Base-by-base conservation (phyloP, 257 asterid species). In the Solanum chaucha region DNA sequence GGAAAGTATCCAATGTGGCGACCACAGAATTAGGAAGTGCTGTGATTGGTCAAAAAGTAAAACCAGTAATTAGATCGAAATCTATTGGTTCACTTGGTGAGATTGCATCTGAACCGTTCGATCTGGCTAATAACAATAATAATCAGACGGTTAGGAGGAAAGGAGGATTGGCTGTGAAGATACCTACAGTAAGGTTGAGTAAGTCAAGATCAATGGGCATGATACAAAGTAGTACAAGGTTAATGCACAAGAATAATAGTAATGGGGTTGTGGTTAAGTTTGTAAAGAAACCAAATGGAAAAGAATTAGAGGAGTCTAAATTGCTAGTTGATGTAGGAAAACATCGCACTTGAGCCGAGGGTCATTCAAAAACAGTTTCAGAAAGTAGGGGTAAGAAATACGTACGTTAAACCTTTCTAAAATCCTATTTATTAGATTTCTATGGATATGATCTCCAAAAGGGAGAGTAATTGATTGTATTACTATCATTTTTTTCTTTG, bases 161-260 rank as follows among this genome's bases (percentile, higher is more conserved):
- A 65, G 88, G 30, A 40, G 97, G 95, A 89, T 93, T 91, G 83
- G 90, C 87, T 86, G 81, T 90, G 93, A 92, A 87, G 92, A 90
- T 90, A 87, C 86, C 92, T 51, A 91, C 88, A 38, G 94, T 91
- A 36, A 94, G 91, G 91, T 85, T 94, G 87, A 92, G 89, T 12
- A 95, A 93, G 90, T 95, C 98, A 55, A 93, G 92, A 87, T 95
- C 98, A 35, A 88, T 89, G 94, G 98, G 98, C 68, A 88, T 93
- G 89, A 36, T 92, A 86, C 93, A 88, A 87, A 48, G 94, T 28
- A 74, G 94, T 48, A 77, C 84, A 68, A 89, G 90, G 87, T 88
- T 89, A 87, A 83, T 87, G 75, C 85, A 85, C 86, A 83, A 86
- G 41, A 41, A 48, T 5, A 35, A 22, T 81, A 8, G 44, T 20